Base-by-base conservation (phyloP, 352 stramenopile genomes). In the Aphanomyces stellatus region DNA sequence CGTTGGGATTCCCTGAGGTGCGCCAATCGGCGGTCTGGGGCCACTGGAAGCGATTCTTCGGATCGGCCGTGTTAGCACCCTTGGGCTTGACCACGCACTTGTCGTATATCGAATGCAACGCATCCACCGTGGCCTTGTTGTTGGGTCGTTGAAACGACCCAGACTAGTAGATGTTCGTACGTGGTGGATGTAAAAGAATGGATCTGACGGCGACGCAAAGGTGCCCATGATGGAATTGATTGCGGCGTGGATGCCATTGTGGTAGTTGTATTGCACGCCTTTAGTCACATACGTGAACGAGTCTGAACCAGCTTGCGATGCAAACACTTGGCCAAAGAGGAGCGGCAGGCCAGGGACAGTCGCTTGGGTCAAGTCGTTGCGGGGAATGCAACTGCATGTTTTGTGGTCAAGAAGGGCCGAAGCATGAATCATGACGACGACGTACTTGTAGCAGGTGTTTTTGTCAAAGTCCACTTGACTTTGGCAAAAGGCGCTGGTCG, bases 161-260 rank as follows among this genome's bases (percentile, higher is more conserved):
- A 8, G 11, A 24, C 8, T 24, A 19, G 11, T 6, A 19, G 5
- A 27, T 7, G 8, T 24, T 51, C 42, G 42, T 28, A 83, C 75
- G 71, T 95, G 87, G 62, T 95, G 87, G 33, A 85, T 90, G 61
- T 80, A 95, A 74, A 95, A 95, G 57, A 95, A 91, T 4, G 85
- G 84, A 40, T 95, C 87, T 0, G 81, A 80, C 2, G 87, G 85
- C 15, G 87, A 85, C 71, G 91, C 85, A 53, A 95, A 69, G 42
- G 81, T 65, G 19, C 73, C 78, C 87, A 95, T 95, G 40, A 77
- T 72, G 3, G 82, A 82, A 2, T 56, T 72, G 0, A 95, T 68
- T 11, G 82, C 73, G 60, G 73, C 91, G 74, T 95, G 87, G 30
- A 93, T 78, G 62, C 82, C 93, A 60, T 93, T 86, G 72, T 94